Conservation (phyloP, 805 yeast genomes). For the Metschnikowia borealis region DNA sequence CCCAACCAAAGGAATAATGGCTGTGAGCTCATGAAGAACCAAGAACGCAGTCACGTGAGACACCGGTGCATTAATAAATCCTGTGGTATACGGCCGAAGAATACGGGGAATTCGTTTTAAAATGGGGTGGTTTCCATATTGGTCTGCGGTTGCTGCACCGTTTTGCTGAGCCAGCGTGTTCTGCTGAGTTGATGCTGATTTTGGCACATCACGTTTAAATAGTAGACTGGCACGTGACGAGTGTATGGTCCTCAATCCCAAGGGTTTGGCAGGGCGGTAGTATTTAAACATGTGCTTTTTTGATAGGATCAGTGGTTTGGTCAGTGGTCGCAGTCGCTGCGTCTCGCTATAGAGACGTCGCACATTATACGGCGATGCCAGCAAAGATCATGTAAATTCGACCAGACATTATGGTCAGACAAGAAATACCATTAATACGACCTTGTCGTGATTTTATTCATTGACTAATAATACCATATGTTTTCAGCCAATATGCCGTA, state of each 20-base stretch:
- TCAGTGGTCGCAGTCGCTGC: neutral
- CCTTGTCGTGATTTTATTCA: too few species aligned
- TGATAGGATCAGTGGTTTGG: neutral
- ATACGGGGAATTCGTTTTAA: constrained; percentile 46
- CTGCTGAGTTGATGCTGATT: neutral
- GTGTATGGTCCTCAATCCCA: neutral
- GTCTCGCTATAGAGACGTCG: neutral
- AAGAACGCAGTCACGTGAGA: constrained; percentile 62
- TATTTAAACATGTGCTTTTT: neutral
- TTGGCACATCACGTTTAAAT: neutral
- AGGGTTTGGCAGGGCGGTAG: neutral
- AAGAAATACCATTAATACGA: neutral
- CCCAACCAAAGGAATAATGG: constrained; percentile 64
- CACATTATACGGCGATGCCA: neutral
- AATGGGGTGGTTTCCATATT: constrained; percentile 23
- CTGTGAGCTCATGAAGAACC: constrained; percentile 70
- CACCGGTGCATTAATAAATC: constrained; percentile 53
- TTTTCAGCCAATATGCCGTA: neutral
- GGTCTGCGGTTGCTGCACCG: neutral
- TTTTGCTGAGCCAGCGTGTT: neutral
- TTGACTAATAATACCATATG: neutral
- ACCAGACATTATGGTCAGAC: neutral
- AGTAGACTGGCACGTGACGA: neutral
- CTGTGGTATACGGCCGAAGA: constrained; percentile 46
- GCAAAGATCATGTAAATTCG: neutral